These are phyloP conservation scores for Coemansia sp. DNA, from an alignment of 192 early-diverging fungal species.

Conservation along the genomic window DNA sequence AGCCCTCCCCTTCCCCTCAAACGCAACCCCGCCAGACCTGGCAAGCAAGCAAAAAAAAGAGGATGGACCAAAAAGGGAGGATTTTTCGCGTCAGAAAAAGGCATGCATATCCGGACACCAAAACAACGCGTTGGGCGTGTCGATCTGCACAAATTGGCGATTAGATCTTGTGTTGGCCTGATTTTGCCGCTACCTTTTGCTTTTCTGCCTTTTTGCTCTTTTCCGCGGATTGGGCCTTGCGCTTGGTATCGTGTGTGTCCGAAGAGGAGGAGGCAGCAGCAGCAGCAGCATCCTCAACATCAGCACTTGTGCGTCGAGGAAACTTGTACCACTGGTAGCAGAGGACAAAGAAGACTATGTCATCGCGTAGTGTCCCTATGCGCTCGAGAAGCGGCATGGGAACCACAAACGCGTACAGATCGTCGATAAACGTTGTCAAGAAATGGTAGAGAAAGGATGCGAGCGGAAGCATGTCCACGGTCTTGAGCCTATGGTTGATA, in stretches of 20 bases:
- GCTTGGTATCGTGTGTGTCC: not conserved
- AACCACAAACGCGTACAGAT: slow-evolving; percentile 61
- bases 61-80: not conserved
- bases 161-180: not conserved
- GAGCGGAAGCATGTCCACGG: slow-evolving; percentile 61
- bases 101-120: slow-evolving; percentile 14
- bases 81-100: slow-evolving; percentile 7
- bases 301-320: slow-evolving; percentile 26
- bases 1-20: not conserved
- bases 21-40: not conserved
- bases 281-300: not conserved
- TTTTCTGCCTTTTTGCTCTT: not conserved
- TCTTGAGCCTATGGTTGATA: slow-evolving; percentile 59
- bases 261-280: not conserved
- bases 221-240: not conserved
- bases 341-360: slow-evolving; percentile 58
- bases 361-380: slow-evolving; percentile 59
- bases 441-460: slow-evolving; percentile 59
- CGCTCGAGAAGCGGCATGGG: slow-evolving; percentile 61
- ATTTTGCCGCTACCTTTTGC: not conserved
- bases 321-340: slow-evolving; percentile 59
- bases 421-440: slow-evolving; percentile 60
- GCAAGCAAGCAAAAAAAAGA: not conserved
- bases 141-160: not conserved
- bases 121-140: slow-evolving; percentile 5